phyloP scores from a whole-genome alignment of 805 yeast genomes.

The Hanseniaspora valbyensis region DNA sequence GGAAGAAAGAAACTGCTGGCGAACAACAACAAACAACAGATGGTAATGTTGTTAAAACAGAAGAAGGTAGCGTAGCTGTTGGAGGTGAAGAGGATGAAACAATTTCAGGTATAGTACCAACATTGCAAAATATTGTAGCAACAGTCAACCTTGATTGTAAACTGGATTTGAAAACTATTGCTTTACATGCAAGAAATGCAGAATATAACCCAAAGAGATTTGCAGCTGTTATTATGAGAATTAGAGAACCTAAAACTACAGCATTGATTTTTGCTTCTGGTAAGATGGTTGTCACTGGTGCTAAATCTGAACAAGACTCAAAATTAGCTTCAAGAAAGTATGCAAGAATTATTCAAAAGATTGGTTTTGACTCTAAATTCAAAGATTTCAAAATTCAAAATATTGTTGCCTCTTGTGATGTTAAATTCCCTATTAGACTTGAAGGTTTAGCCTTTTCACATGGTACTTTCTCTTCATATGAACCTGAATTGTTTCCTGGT shows the following conservation, averaged over 20 bases:
- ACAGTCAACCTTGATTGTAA: constrained; percentile 95
- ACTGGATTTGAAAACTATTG: constrained; percentile 90
- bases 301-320: constrained; percentile 97
- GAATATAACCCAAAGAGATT: constrained; percentile 97
- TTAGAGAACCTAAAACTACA: constrained; percentile 96
- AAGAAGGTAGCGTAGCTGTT: constrained; percentile 15
- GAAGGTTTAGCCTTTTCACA: constrained; percentile 97
- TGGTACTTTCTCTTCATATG: constrained; percentile 97
- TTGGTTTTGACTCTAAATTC: constrained; percentile 95
- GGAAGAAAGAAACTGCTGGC: constrained; percentile 24
- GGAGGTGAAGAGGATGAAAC: constrained; percentile 46
- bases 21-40: constrained; percentile 5
- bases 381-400: constrained; percentile 97
- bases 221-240: constrained; percentile 99
- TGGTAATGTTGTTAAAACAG: constrained; percentile 3
- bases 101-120: constrained; percentile 92
- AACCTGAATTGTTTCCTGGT: constrained; percentile 97
- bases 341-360: constrained; percentile 94
- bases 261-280: constrained; percentile 97
- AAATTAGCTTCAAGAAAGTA: constrained; percentile 94
- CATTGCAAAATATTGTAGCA: constrained; percentile 87
- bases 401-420: constrained; percentile 97
- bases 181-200: constrained; percentile 96
- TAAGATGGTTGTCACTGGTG: constrained; percentile 99
- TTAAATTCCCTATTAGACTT: constrained; percentile 89